Percentiles rank a stretch among this genome's conserved stretches.
These are phyloP conservation scores for Sporothrix variecibatus DNA, from an alignment of 2,329 filamentous ascomycete genomes.

Conservation along the genomic window DNA sequence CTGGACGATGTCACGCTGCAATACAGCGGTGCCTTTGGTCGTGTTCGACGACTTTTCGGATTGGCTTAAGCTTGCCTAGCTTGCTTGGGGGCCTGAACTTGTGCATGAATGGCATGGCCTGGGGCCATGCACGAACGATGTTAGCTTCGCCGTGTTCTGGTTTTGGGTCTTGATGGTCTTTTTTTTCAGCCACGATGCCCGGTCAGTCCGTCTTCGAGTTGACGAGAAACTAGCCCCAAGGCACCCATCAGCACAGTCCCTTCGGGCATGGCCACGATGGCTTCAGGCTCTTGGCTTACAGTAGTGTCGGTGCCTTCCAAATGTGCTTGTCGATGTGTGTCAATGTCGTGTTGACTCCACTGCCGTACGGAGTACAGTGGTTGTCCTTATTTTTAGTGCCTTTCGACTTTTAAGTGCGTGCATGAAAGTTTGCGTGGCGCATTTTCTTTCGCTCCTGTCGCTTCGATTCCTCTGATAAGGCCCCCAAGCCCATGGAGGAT, in stretches of 20 bases:
- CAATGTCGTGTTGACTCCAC: background rate
- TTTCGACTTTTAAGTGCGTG: background rate
- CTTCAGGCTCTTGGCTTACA: background rate
- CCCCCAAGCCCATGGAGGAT: background rate
- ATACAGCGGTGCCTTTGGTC: background rate
- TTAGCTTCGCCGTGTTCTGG: background rate
- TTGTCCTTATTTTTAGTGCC: background rate
- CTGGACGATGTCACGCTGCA: slow-evolving; percentile 11
- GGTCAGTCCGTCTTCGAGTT: background rate
- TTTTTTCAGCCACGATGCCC: slow-evolving; percentile 6
- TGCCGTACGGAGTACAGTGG: background rate
- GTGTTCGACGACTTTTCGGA: background rate
- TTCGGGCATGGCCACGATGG: background rate
- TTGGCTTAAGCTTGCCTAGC: too few species aligned
- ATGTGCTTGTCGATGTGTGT: background rate
- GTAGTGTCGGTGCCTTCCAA: background rate
- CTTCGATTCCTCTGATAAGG: background rate
- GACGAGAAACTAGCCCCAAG: background rate
- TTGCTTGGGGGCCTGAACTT: background rate
- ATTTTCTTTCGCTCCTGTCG: background rate
- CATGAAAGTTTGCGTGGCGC: background rate
- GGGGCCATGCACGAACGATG: background rate
- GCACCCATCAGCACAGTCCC: background rate
- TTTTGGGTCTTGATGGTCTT: background rate
- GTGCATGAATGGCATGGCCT: background rate